phyloP scores from a whole-genome alignment of 23 red algal genomes.

The Chondrus crispus region DNA sequence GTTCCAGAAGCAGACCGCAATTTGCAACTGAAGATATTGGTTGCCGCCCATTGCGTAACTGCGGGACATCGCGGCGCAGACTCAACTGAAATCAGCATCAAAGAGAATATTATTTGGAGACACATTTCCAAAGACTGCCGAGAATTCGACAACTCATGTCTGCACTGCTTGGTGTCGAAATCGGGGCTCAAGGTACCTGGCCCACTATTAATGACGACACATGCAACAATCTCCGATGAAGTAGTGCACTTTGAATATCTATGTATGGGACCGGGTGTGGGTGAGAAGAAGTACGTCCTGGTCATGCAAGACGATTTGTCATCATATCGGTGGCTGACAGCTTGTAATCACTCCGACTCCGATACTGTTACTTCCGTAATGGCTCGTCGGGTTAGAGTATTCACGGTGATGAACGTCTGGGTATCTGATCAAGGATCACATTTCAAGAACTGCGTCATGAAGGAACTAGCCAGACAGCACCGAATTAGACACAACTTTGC shows the following conservation, averaged over 20 bases:
- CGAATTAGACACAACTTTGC: neutral
- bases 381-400: neutral
- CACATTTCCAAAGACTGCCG: neutral
- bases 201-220: neutral
- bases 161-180: neutral
- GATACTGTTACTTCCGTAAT: neutral
- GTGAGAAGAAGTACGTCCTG: neutral
- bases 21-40: neutral
- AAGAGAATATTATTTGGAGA: neutral
- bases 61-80: slow-evolving; percentile 2
- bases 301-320: slow-evolving; percentile 14
- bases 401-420: neutral
- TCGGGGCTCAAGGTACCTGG: neutral
- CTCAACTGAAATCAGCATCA: neutral
- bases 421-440: slow-evolving; percentile 10
- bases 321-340: neutral
- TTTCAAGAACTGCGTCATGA: slow-evolving; percentile 18
- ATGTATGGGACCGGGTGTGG: slow-evolving; percentile 18
- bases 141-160: neutral
- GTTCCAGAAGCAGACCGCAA: neutral
- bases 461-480: neutral
- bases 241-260: slow-evolving; percentile 40
- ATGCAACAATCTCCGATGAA: neutral
- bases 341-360: neutral
- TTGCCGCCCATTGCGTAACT: neutral